Evolutionary conservation across 2,329 filamentous ascomycete genomes (phyloP).

Genomic region (Pseudocercospora pini-densiflorae): DNA sequence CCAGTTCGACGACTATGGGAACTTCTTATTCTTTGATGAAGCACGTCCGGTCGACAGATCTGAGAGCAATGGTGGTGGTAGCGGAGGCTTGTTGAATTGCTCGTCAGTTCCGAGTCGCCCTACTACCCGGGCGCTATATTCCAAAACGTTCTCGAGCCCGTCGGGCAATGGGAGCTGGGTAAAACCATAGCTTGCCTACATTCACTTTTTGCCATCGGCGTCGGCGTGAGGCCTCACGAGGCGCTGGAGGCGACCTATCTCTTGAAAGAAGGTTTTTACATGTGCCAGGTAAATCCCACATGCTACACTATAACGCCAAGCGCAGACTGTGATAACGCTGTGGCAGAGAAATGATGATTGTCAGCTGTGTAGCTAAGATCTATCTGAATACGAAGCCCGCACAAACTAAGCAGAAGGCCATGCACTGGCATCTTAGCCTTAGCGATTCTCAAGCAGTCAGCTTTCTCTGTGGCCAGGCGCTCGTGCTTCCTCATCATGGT

Average conservation of each 20-base stretch:
- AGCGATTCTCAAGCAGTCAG: background rate
- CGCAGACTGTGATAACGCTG: background rate
- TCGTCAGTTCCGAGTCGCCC: conserved; percentile 67
- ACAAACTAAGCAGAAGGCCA: background rate
- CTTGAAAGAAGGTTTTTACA: background rate
- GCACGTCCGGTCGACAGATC: conserved; percentile 97
- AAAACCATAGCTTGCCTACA: conserved; percentile 72
- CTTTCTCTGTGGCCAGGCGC: background rate
- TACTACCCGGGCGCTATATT: conserved; percentile 76
- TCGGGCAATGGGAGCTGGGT: conserved; percentile 88
- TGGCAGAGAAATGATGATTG: background rate
- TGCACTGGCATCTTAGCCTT: background rate
- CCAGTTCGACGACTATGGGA: conserved; percentile 89
- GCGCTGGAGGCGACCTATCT: background rate
- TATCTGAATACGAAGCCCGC: background rate
- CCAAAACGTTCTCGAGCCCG: conserved; percentile 86
- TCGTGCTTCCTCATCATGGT: background rate
- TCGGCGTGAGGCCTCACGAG: background rate
- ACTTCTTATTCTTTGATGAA: conserved; percentile 67
- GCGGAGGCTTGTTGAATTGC: conserved; percentile 53
- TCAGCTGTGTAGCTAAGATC: background rate
- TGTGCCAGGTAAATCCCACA: background rate
- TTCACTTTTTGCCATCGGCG: conserved; percentile 12
- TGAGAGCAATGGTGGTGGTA: conserved; percentile 67
- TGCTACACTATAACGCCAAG: background rate